These are phyloP conservation scores for Myriosclerotinia curreyana DNA, from an alignment of 2,329 filamentous ascomycete genomes.

Conservation along the genomic window DNA sequence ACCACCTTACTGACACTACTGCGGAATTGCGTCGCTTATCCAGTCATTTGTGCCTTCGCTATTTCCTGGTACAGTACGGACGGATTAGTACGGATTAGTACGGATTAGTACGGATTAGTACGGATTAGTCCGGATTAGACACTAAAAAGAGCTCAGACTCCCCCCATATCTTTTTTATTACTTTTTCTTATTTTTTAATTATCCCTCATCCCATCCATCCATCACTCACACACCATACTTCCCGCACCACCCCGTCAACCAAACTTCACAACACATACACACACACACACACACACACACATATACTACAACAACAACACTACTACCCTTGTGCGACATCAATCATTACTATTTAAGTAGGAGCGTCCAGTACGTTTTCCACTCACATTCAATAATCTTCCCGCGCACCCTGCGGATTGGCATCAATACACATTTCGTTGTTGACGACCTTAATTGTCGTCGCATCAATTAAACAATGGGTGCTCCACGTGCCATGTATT, in stretches of 20 bases:
- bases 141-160: slow-evolving; percentile 18
- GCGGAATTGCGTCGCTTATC: slow-evolving; percentile 2
- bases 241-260: slow-evolving; percentile 14
- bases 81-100: neutral
- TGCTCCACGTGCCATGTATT: slow-evolving; percentile 32
- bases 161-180: slow-evolving; percentile 3
- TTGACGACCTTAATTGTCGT: slow-evolving; percentile 18
- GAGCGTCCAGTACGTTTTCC: slow-evolving; percentile 2
- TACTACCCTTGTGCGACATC: slow-evolving; percentile 17
- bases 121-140: slow-evolving; percentile 6
- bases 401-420: neutral
- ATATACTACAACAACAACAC: neutral
- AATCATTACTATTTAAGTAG: slow-evolving; percentile 20
- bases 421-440: slow-evolving; percentile 6
- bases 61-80: neutral
- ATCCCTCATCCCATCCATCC: slow-evolving; percentile 13
- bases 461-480: slow-evolving; percentile 23
- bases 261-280: slow-evolving; percentile 5
- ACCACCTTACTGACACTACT: slow-evolving; percentile 3
- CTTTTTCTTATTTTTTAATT: slow-evolving; percentile 2
- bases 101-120: slow-evolving; percentile 1
- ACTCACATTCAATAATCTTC: neutral
- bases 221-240: slow-evolving; percentile 12
- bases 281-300: neutral
- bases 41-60: slow-evolving; percentile 6